phyloP scores from a whole-genome alignment of 345 rosid species.

The Murraya koenigii region DNA sequence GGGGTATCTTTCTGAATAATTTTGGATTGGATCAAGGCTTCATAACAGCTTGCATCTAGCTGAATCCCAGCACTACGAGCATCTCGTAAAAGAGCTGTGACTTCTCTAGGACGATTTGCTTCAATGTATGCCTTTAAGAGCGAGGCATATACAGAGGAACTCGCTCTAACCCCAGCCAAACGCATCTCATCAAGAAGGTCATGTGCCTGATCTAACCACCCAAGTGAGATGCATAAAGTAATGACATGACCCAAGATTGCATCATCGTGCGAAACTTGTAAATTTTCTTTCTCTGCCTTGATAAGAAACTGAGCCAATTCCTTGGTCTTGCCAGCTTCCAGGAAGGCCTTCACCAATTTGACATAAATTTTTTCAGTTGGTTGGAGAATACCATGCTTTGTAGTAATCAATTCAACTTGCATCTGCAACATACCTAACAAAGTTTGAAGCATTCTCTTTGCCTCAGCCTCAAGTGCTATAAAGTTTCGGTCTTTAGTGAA shows the following conservation, averaged over 20 bases:
- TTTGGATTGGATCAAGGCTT: slow-evolving; percentile 57
- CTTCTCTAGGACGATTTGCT: slow-evolving; percentile 59
- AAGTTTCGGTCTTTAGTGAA: slow-evolving; percentile 55
- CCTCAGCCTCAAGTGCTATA: slow-evolving; percentile 57
- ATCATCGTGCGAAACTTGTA: slow-evolving; percentile 64
- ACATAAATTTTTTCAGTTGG: slow-evolving; percentile 69
- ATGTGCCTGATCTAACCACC: slow-evolving; percentile 88
- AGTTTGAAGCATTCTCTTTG: slow-evolving; percentile 47
- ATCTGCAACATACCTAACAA: slow-evolving; percentile 29
- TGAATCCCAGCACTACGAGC: slow-evolving; percentile 89
- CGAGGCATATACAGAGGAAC: slow-evolving; percentile 66
- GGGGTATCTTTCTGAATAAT: slow-evolving; percentile 63
- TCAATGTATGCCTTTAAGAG: slow-evolving; percentile 76
- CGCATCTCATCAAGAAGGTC: slow-evolving; percentile 95
- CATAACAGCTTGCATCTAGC: slow-evolving; percentile 77
- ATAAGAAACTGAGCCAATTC: slow-evolving; percentile 73
- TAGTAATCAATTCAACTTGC: slow-evolving; percentile 58
- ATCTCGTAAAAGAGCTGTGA: slow-evolving; percentile 66
- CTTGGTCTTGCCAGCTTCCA: slow-evolving; percentile 69
- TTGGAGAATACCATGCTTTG: slow-evolving; percentile 72
- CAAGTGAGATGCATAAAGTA: slow-evolving; percentile 76
- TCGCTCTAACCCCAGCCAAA: slow-evolving; percentile 61
- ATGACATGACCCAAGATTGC: slow-evolving; percentile 63
- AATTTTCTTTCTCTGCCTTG: slow-evolving; percentile 71
- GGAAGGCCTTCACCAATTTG: slow-evolving; percentile 75